Conservation (phyloP, 2,329 filamentous ascomycete species). For the Hirsutella thompsonii region DNA sequence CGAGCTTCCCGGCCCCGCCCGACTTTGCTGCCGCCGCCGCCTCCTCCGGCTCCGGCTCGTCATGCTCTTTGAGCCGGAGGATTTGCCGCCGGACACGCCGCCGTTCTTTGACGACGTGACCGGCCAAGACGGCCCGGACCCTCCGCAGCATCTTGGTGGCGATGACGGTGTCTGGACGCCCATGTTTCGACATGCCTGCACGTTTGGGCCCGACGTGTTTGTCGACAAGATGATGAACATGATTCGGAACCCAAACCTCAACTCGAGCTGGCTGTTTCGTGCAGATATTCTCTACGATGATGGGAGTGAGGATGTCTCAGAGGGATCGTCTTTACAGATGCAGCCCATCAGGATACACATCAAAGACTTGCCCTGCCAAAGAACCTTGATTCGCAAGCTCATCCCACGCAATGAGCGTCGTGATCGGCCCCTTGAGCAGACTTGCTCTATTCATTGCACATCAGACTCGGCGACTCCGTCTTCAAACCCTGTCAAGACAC, state of each 20-base stretch:
- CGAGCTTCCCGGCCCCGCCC: background rate
- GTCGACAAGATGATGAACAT: slow-evolving; percentile 58
- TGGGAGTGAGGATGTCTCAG: slow-evolving; percentile 3
- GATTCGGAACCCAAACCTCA: slow-evolving; percentile 68
- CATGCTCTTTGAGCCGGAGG: slow-evolving; percentile 16
- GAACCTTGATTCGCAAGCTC: slow-evolving; percentile 61
- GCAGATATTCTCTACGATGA: slow-evolving; percentile 53
- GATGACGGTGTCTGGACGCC: slow-evolving; percentile 31
- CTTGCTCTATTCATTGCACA: slow-evolving; percentile 56
- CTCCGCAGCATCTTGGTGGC: background rate
- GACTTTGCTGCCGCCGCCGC: too few relatives aligned
- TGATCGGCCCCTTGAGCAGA: slow-evolving; percentile 68
- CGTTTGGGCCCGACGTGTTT: slow-evolving; percentile 52
- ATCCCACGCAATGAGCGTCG: slow-evolving; percentile 71
- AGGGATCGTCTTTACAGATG: background rate
- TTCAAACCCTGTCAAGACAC: slow-evolving; percentile 11
- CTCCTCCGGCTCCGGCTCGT: background rate
- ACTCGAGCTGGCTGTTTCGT: slow-evolving; percentile 64
- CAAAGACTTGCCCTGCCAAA: slow-evolving; percentile 27
- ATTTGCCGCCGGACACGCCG: slow-evolving; percentile 12
- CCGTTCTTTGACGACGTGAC: slow-evolving; percentile 14
- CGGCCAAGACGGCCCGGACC: background rate
- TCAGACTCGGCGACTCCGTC: slow-evolving; percentile 11
- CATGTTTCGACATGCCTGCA: slow-evolving; percentile 42
- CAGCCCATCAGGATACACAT: slow-evolving; percentile 8